Conservation (phyloP, 768 basidiomycete genomes). For the Tulasnella sp. region DNA sequence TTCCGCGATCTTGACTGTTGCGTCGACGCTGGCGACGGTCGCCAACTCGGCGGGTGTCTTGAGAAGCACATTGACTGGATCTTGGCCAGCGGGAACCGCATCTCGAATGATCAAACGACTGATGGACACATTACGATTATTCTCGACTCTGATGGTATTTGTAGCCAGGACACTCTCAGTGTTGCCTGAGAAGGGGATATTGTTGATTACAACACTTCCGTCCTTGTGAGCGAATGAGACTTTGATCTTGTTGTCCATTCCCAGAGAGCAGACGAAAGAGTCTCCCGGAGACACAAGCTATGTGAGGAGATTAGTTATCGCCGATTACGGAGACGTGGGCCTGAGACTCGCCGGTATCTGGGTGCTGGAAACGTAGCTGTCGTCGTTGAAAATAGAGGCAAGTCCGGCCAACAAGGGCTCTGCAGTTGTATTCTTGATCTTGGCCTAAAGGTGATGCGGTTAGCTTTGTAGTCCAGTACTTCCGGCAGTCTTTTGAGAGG, state of each 20-base stretch:
- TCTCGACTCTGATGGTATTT: slow-evolving; percentile 30
- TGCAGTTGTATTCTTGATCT: slow-evolving; percentile 56
- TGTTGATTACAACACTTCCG: slow-evolving; percentile 25
- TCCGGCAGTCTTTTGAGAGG: no score
- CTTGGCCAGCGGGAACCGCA: slow-evolving; percentile 31
- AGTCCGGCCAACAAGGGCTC: slow-evolving; percentile 53
- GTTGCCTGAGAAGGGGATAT: slow-evolving; percentile 16
- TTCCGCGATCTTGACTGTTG: slow-evolving; percentile 12
- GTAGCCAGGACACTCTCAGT: slow-evolving; percentile 25
- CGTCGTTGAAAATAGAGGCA: slow-evolving; percentile 54
- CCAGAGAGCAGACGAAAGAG: slow-evolving; percentile 54
- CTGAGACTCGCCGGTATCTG: slow-evolving; percentile 36
- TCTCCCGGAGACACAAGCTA: slow-evolving; percentile 51
- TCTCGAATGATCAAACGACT: slow-evolving; percentile 33
- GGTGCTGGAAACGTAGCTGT: slow-evolving; percentile 50
- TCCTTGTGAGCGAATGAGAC: slow-evolving; percentile 34
- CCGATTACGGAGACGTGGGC: background rate
- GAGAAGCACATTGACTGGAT: slow-evolving; percentile 25
- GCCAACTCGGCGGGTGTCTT: slow-evolving; percentile 18
- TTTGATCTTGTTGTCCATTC: slow-evolving; percentile 38
- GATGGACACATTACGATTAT: slow-evolving; percentile 26
- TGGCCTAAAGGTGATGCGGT: slow-evolving; percentile 37
- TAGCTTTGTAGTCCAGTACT: no score
- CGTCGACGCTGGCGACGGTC: slow-evolving; percentile 2
- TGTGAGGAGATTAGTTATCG: background rate